A percentile compares a stretch with the other conserved stretches of the same genome.
phyloP scores from a whole-genome alignment of 2,329 filamentous ascomycete genomes.

The Hypoxylon sp. region DNA sequence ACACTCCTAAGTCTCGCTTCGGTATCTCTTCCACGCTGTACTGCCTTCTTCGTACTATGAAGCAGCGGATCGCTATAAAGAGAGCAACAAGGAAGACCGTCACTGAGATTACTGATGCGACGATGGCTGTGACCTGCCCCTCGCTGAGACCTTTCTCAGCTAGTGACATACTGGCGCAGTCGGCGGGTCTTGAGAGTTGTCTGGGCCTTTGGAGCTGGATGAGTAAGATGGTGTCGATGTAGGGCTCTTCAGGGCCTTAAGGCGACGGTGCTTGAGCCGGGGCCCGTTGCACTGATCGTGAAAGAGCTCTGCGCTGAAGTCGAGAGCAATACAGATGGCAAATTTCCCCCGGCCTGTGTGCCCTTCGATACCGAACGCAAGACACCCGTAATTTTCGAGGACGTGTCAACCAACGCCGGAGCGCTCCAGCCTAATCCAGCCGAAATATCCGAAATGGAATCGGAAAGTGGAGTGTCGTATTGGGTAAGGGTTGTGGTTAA shows the following conservation, averaged over 20 bases:
- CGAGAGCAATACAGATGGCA: not conserved
- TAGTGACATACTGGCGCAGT: conserved; percentile 1
- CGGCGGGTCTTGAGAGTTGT: not conserved
- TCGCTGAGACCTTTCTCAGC: conserved; percentile 3
- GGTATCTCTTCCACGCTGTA: conserved; percentile 20
- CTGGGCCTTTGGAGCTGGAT: not conserved
- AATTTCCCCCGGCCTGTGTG: not conserved
- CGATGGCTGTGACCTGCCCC: conserved; percentile 30
- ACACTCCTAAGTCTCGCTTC: conserved; percentile 11
- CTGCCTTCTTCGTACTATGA: conserved; percentile 23
- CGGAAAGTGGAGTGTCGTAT: not conserved
- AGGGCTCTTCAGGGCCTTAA: not conserved
- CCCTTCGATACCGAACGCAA: not conserved
- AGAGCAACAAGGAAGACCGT: conserved; percentile 27
- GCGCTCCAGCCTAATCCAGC: conserved; percentile 1
- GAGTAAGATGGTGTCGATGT: not conserved
- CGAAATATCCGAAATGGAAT: conserved; percentile 3
- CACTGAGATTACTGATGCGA: conserved; percentile 33
- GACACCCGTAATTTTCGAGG: not conserved
- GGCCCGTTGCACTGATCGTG: not conserved
- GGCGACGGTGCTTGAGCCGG: not conserved
- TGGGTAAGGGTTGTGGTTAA: conserved; percentile 18
- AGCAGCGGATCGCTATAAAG: conserved; percentile 28
- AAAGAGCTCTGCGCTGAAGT: not conserved
- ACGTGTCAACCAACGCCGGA: not conserved